phyloP scores from a whole-genome alignment of 1,139 yeast genomes.

The Yamadazyma sp. region DNA sequence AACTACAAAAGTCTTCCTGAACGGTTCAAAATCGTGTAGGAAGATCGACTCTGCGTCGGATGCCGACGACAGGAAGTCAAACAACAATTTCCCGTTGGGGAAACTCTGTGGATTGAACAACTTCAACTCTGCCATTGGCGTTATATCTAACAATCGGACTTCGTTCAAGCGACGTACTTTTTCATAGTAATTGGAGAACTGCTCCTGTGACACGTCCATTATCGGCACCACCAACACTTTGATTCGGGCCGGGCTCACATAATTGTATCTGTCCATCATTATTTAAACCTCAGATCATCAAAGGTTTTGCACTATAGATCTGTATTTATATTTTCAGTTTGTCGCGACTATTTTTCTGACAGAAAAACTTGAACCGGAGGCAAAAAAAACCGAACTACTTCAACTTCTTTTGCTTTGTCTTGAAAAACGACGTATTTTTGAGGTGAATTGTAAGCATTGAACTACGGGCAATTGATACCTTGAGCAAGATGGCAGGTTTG shows the following conservation, averaged over 20 bases:
- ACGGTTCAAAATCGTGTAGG: slow-evolving; percentile 87
- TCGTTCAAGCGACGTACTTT: slow-evolving; percentile 54
- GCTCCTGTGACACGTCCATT: slow-evolving; percentile 48
- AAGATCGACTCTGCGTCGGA: slow-evolving; percentile 61
- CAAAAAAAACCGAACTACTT: slow-evolving; percentile 2
- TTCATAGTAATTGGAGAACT: slow-evolving; percentile 49
- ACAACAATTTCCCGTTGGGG: slow-evolving; percentile 72
- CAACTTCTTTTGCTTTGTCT: too few relatives aligned
- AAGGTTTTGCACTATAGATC: background rate
- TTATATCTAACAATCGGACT: slow-evolving; percentile 71
- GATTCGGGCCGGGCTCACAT: slow-evolving; percentile 61
- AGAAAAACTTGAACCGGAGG: slow-evolving; percentile 3
- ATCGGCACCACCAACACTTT: slow-evolving; percentile 72
- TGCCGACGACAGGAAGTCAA: slow-evolving; percentile 50
- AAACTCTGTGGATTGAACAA: slow-evolving; percentile 81
- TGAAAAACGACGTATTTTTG: background rate
- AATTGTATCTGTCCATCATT: slow-evolving; percentile 19
- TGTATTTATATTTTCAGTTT: too few relatives aligned
- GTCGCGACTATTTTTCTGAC: background rate
- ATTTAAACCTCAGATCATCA: background rate
- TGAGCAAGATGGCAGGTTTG: slow-evolving; percentile 71
- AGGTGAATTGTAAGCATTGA: too few relatives aligned
- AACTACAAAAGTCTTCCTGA: slow-evolving; percentile 68
- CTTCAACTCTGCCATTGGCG: slow-evolving; percentile 57
- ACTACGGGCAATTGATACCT: background rate